Percentiles rank a stretch among this genome's conserved stretches.
Conservation (phyloP, 345 rosid species). For the Eucalyptus tenuipes region DNA sequence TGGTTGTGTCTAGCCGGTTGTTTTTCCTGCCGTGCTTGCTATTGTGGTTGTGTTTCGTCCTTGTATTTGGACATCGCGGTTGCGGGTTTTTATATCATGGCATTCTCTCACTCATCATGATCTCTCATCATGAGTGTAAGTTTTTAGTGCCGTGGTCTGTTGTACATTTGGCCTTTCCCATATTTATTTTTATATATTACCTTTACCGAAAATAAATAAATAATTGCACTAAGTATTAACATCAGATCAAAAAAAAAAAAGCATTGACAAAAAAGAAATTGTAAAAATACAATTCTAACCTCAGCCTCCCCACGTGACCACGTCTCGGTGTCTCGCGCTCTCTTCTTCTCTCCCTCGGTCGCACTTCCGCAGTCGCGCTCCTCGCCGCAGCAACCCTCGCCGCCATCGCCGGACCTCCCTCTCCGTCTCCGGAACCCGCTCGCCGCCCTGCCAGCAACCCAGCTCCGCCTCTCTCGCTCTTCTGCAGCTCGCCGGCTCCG, state of each 20-base stretch:
- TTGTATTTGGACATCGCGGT: no score
- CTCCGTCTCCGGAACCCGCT: neutral
- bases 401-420: neutral
- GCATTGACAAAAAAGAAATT: neutral
- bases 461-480: neutral
- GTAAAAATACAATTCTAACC: neutral
- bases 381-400: neutral
- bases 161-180: no score
- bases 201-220: no score
- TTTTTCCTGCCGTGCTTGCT: no score
- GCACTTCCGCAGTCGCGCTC: neutral
- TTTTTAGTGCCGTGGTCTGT: no score
- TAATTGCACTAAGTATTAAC: neutral
- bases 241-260: accelerated
- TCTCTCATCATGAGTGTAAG: no score
- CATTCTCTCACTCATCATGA: no score
- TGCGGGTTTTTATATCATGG: no score
- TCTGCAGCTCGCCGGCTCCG: neutral
- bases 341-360: neutral
- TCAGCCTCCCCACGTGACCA: neutral
- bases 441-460: neutral
- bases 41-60: no score
- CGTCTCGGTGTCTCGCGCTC: neutral
- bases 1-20: no score
- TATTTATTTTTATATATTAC: no score